phyloP scores from a whole-genome alignment of 2,329 filamentous ascomycete species.

The Pestalotiopsis sp. region DNA sequence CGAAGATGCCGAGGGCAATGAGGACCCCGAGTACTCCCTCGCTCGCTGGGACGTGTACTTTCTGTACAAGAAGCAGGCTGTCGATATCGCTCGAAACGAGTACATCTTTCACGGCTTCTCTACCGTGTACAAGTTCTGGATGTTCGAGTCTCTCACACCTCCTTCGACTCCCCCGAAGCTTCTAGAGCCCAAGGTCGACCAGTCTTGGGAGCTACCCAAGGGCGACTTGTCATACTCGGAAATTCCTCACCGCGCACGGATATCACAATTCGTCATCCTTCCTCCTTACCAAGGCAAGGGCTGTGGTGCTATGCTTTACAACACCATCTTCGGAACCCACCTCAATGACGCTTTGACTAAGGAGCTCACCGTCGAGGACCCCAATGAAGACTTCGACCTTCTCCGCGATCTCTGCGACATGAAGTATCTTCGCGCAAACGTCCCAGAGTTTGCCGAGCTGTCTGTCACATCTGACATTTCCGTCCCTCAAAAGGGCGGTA shows the following conservation, averaged over 20 bases:
- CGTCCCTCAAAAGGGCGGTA: constrained; percentile 49
- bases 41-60: constrained; percentile 93
- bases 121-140: constrained; percentile 87
- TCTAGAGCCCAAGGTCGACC: constrained; percentile 21
- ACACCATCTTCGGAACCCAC: constrained; percentile 73
- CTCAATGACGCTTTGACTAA: constrained; percentile 68
- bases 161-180: constrained; percentile 38
- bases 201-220: constrained; percentile 47
- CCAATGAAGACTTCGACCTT: constrained; percentile 83
- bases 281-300: constrained; percentile 84
- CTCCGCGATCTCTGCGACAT: constrained; percentile 78
- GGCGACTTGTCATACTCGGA: constrained; percentile 53
- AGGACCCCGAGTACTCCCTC: constrained; percentile 72
- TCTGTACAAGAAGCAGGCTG: constrained; percentile 69
- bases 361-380: constrained; percentile 93
- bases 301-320: constrained; percentile 80
- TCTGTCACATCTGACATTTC: constrained; percentile 54
- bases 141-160: constrained; percentile 54
- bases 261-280: constrained; percentile 92
- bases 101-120: constrained; percentile 89
- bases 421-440: constrained; percentile 58
- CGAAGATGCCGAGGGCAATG: constrained; percentile 45
- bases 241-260: constrained; percentile 76
- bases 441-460: constrained; percentile 60
- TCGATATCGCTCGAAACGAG: constrained; percentile 48